These are phyloP conservation scores for Dichotomocladium elegans DNA, from an alignment of 371 early-diverging fungal genomes.

Conservation along the genomic window DNA sequence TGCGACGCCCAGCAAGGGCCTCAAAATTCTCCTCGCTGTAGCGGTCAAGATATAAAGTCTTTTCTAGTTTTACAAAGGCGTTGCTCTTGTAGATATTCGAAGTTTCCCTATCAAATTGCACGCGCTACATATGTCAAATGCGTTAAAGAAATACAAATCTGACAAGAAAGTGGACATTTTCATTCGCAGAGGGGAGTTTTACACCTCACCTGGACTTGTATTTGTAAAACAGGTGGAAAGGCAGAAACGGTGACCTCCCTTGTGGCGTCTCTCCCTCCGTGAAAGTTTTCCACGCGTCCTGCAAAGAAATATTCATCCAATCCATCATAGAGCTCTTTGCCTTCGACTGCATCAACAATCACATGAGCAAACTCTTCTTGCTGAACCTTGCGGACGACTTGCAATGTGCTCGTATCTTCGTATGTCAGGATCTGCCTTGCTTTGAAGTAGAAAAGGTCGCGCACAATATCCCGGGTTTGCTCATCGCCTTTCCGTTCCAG, in stretches of 20 bases:
- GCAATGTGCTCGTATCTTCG: slow-evolving; percentile 31
- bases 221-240: slow-evolving; percentile 63
- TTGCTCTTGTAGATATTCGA: slow-evolving; percentile 63
- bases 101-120: slow-evolving; percentile 61
- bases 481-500: slow-evolving; percentile 27
- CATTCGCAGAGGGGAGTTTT: not conserved
- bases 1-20: slow-evolving; percentile 22
- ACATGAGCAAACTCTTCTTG: slow-evolving; percentile 66
- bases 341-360: slow-evolving; percentile 57
- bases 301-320: slow-evolving; percentile 63
- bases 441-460: slow-evolving; percentile 61
- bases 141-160: not conserved
- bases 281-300: slow-evolving; percentile 39
- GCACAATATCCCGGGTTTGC: slow-evolving; percentile 39
- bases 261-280: slow-evolving; percentile 51
- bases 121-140: slow-evolving; percentile 37
- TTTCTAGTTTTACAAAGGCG: slow-evolving; percentile 53
- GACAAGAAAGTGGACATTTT: too few relatives aligned
- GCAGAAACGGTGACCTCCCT: slow-evolving; percentile 47
- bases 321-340: slow-evolving; percentile 55
- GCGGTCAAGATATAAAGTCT: slow-evolving; percentile 55
- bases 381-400: slow-evolving; percentile 36
- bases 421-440: slow-evolving; percentile 57
- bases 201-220: slow-evolving; percentile 53
- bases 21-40: slow-evolving; percentile 46